A percentile compares a stretch with the other conserved stretches of the same genome.
These are phyloP conservation scores for Cucumis cinereus DNA, from an alignment of 306 rosid species.

Conservation along the genomic window DNA sequence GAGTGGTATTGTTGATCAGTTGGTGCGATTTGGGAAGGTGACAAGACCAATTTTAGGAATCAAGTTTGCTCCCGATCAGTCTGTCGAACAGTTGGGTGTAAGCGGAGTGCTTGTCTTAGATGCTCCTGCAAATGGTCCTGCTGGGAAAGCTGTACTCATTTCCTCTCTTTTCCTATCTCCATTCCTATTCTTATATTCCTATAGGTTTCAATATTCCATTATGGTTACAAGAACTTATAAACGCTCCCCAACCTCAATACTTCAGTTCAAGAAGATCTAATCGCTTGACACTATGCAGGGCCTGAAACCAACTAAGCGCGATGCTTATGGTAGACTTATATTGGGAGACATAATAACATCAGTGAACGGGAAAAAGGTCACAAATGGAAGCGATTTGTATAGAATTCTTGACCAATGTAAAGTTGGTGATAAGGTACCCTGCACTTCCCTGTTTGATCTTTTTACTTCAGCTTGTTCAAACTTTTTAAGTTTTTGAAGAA, in stretches of 20 bases:
- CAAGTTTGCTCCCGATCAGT: constrained; percentile 98
- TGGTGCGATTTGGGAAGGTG: constrained; percentile 91
- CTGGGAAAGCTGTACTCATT: constrained; percentile 80
- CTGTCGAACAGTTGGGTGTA: constrained; percentile 91
- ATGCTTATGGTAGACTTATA: constrained; percentile 80
- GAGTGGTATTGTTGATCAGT: constrained; percentile 87
- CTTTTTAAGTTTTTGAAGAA: neutral
- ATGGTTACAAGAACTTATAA: neutral
- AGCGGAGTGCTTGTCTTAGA: constrained; percentile 96
- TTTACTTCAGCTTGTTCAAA: neutral
- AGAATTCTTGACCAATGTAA: constrained; percentile 94
- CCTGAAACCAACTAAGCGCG: constrained; percentile 74
- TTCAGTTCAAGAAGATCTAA: neutral
- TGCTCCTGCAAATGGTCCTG: constrained; percentile 88
- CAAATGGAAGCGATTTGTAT: constrained; percentile 90
- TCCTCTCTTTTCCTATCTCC: neutral
- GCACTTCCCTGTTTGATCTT: neutral
- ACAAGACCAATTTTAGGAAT: constrained; percentile 96
- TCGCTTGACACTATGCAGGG: constrained; percentile 43
- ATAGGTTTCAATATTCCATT: neutral
- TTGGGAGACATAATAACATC: constrained; percentile 95
- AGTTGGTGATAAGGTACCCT: constrained; percentile 82
- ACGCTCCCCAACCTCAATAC: neutral
- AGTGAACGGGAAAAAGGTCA: constrained; percentile 69
- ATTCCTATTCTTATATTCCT: neutral